Percentiles rank a stretch among this genome's conserved stretches.
Evolutionary conservation across 2,329 filamentous ascomycete genomes (phyloP).

Genomic region (Xylaria digitata): DNA sequence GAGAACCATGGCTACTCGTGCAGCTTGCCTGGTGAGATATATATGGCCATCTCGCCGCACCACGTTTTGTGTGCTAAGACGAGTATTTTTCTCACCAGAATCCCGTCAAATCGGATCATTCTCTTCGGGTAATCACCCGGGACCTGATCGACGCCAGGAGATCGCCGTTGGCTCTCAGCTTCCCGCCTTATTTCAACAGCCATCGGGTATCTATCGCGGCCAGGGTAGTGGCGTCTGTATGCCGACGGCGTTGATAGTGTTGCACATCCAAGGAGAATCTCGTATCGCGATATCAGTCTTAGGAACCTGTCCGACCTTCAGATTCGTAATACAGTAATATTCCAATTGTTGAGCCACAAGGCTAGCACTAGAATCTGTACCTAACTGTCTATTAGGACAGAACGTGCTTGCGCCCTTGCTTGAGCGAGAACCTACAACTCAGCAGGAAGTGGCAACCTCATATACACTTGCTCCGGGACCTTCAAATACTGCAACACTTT

Average conservation of each 20-base stretch:
- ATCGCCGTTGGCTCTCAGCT: constrained; percentile 44
- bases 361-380: constrained; percentile 6
- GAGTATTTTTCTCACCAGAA: constrained; percentile 27
- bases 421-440: background rate
- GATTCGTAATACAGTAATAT: constrained; percentile 8
- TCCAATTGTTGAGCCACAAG: background rate
- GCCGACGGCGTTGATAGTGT: constrained; percentile 33
- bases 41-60: constrained; percentile 42
- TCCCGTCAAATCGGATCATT: constrained; percentile 26
- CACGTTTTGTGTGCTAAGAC: constrained; percentile 24
- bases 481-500: constrained; percentile 8
- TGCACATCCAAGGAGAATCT: constrained; percentile 18
- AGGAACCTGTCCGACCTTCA: constrained; percentile 23
- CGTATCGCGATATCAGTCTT: constrained; percentile 36
- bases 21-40: constrained; percentile 43
- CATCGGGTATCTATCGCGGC: constrained; percentile 26
- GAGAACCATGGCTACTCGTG: constrained; percentile 29
- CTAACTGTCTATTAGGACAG: constrained; percentile 4
- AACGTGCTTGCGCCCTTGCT: constrained; percentile 22
- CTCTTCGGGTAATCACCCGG: constrained; percentile 8
- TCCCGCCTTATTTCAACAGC: constrained; percentile 41
- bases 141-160: constrained; percentile 43
- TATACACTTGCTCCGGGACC: background rate
- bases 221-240: constrained; percentile 30
- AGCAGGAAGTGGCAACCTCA: constrained; percentile 5